Evolutionary conservation across 2,329 filamentous ascomycete genomes (phyloP).

Genomic region (Tolypocladium album): DNA sequence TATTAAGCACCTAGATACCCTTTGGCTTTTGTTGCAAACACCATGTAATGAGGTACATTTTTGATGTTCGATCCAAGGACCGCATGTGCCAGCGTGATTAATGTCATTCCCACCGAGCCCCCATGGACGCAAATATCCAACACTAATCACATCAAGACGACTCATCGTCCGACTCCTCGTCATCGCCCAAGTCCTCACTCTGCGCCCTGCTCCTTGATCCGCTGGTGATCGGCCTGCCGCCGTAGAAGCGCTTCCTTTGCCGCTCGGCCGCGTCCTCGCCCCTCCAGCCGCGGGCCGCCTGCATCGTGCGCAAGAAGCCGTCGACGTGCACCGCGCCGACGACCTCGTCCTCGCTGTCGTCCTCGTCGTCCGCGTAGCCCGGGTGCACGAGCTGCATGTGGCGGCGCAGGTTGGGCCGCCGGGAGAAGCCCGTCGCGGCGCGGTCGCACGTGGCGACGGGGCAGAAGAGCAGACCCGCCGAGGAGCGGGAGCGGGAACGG

Average conservation of each 20-base stretch:
- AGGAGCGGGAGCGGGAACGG: slow-evolving; percentile 16
- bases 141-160: slow-evolving; percentile 1
- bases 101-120: not conserved
- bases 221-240: not conserved
- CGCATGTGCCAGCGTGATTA: not conserved
- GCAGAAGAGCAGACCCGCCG: slow-evolving; percentile 24
- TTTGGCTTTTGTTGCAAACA: slow-evolving; percentile 1
- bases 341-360: slow-evolving; percentile 41
- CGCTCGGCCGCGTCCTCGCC: slow-evolving; percentile 19
- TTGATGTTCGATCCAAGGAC: not conserved
- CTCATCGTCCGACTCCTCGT: not conserved
- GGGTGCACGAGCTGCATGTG: slow-evolving; percentile 28
- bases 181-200: slow-evolving; percentile 2
- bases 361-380: slow-evolving; percentile 21
- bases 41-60: not conserved
- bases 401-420: slow-evolving; percentile 23
- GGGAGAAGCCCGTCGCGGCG: slow-evolving; percentile 22
- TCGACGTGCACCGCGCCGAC: slow-evolving; percentile 56
- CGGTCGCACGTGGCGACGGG: slow-evolving; percentile 26
- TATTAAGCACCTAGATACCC: slow-evolving; percentile 5
- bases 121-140: not conserved
- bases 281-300: slow-evolving; percentile 36
- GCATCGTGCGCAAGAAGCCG: slow-evolving; percentile 51
- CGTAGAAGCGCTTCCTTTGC: slow-evolving; percentile 17
- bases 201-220: slow-evolving; percentile 4